These are phyloP conservation scores for Nemania sp. DNA, from an alignment of 2,329 filamentous ascomycete species.

Conservation along the genomic window DNA sequence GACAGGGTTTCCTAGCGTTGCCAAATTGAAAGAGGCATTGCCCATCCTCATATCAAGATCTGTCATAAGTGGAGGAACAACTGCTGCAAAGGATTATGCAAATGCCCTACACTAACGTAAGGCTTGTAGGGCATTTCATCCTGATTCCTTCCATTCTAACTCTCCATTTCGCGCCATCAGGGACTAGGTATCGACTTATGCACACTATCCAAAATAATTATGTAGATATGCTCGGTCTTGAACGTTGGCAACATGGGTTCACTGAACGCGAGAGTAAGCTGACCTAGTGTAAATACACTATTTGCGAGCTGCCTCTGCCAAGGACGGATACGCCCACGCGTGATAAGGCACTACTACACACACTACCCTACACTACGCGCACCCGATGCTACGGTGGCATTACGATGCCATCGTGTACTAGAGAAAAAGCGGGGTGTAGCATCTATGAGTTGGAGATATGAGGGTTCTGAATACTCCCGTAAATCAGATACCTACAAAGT, in stretches of 20 bases:
- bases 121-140: constrained; percentile 1
- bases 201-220: constrained; percentile 10
- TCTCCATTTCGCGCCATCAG: background rate
- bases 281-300: constrained; percentile 2
- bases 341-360: constrained; percentile 26
- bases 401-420: background rate
- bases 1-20: constrained; percentile 35
- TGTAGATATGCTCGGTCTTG: background rate
- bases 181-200: constrained; percentile 16
- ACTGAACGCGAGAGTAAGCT: constrained; percentile 30
- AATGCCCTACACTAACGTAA: constrained; percentile 13
- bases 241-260: constrained; percentile 16
- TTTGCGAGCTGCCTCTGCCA: constrained; percentile 23
- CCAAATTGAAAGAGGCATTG: constrained; percentile 38
- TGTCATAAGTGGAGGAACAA: constrained; percentile 34
- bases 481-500: background rate
- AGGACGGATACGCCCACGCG: constrained; percentile 16
- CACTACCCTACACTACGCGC: constrained; percentile 1
- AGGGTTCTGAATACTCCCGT: background rate
- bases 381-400: constrained; percentile 24
- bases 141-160: constrained; percentile 19
- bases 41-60: constrained; percentile 30
- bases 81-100: constrained; percentile 31
- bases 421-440: constrained; percentile 12
- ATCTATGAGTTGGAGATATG: background rate